Evolutionary conservation across 805 yeast genomes (phyloP).

Genomic region (Pichia eremophila): DNA sequence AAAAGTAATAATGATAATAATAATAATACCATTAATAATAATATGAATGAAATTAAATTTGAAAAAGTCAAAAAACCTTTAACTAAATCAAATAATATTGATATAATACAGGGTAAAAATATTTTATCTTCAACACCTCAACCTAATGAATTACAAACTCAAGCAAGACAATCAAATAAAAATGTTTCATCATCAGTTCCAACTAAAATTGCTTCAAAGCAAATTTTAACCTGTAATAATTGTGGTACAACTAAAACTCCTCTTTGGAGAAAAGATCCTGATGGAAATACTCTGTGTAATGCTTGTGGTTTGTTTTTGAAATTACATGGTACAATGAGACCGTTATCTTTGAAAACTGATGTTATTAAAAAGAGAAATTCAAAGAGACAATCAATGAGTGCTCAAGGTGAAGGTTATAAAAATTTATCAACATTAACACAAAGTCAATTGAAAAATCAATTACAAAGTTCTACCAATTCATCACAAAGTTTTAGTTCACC

Average conservation of each 20-base stretch:
- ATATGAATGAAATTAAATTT: not conserved
- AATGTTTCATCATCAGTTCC: conserved; percentile 15
- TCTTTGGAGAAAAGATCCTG: conserved; percentile 51
- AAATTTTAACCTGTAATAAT: conserved; percentile 38
- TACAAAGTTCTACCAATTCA: not conserved
- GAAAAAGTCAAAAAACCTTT: not conserved
- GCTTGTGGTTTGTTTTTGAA: conserved; percentile 57
- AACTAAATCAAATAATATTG: not conserved
- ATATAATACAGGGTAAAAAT: not conserved
- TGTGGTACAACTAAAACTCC: conserved; percentile 55
- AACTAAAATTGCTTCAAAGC: conserved; percentile 8
- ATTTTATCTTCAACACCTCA: conserved; percentile 1
- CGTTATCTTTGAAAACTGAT: conserved; percentile 55
- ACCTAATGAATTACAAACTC: conserved; percentile 4
- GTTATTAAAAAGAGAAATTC: conserved; percentile 56
- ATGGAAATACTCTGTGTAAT: conserved; percentile 52
- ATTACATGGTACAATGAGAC: conserved; percentile 54
- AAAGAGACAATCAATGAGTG: conserved; percentile 26
- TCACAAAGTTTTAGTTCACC: not conserved
- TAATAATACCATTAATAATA: not conserved
- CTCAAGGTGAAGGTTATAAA: conserved; percentile 13
- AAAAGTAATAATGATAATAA: not conserved
- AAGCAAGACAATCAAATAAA: conserved; percentile 5
- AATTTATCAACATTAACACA: conserved; percentile 6
- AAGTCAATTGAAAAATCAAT: not conserved